Conservation (phyloP, 805 yeast genomes). For the Saccharomyces mikatae region DNA sequence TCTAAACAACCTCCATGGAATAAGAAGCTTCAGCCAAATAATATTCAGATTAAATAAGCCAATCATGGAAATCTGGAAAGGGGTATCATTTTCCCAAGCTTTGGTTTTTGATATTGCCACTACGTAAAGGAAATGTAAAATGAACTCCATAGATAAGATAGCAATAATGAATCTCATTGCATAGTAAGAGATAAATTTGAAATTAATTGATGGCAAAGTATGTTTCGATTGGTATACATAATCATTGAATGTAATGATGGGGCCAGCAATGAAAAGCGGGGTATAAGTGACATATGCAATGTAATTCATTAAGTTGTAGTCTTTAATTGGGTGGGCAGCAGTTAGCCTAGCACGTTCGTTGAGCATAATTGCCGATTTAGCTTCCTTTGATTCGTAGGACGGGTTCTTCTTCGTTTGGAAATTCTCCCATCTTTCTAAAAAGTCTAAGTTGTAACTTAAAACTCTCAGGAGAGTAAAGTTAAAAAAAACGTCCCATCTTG, state of each 20-base stretch:
- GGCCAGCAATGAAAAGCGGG: conserved; percentile 92
- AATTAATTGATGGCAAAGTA: conserved; percentile 51
- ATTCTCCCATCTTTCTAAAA: conserved; percentile 37
- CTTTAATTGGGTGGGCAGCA: conserved; percentile 51
- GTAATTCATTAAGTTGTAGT: conserved; percentile 59
- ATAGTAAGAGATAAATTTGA: conserved; percentile 48
- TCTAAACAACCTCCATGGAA: conserved; percentile 94
- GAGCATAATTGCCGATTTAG: conserved; percentile 18
- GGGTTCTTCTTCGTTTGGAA: conserved; percentile 37
- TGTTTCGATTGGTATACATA: conserved; percentile 64
- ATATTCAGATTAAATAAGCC: conserved; percentile 84
- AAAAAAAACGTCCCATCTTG: conserved; percentile 93
- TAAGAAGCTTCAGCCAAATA: conserved; percentile 84
- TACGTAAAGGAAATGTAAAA: conserved; percentile 82
- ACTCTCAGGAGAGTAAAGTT: conserved; percentile 82
- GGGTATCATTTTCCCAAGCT: conserved; percentile 85
- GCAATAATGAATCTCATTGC: conserved; percentile 64
- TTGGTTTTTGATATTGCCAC: conserved; percentile 85
- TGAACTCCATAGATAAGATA: conserved; percentile 77
- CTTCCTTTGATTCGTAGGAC: conserved; percentile 10
- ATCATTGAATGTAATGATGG: conserved; percentile 87
- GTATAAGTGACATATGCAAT: conserved; percentile 73
- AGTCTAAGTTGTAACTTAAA: conserved; percentile 78
- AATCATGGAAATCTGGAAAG: conserved; percentile 91
- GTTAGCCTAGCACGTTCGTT: conserved; percentile 60